Conservation (phyloP, 768 basidiomycete genomes). For the Boletus insuetus region DNA sequence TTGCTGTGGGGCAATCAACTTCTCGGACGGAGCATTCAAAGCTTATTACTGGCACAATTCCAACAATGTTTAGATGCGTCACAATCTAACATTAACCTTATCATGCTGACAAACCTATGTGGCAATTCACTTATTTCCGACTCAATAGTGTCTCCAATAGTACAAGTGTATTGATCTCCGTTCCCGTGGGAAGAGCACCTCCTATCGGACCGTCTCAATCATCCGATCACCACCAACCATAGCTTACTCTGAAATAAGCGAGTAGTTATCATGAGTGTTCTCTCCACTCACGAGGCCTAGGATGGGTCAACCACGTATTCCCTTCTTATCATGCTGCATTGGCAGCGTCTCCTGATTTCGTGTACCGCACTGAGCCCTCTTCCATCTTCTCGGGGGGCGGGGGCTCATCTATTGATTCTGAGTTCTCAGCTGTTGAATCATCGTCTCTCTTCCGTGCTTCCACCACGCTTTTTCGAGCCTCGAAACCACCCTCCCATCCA, state of each 20-base stretch:
- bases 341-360: background rate
- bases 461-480: conserved; percentile 40
- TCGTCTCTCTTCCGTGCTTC: conserved; percentile 4
- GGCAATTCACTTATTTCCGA: background rate
- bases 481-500: conserved; percentile 59
- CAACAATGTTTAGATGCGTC: background rate
- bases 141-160: background rate
- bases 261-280: background rate
- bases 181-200: background rate
- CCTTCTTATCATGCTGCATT: conserved; percentile 1
- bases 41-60: conserved; percentile 7
- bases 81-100: background rate
- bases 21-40: conserved; percentile 9
- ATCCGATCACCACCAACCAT: background rate
- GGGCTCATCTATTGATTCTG: background rate
- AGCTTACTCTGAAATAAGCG: background rate
- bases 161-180: background rate
- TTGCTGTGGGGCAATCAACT: background rate
- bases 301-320: background rate
- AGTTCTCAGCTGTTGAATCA: background rate
- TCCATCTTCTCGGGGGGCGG: conserved; percentile 9
- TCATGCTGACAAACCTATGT: background rate
- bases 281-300: background rate
- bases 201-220: background rate
- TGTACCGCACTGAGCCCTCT: background rate